Evolutionary conservation across 371 early-diverging fungal genomes (phyloP).

Genomic region (Entomophthora muscae): DNA sequence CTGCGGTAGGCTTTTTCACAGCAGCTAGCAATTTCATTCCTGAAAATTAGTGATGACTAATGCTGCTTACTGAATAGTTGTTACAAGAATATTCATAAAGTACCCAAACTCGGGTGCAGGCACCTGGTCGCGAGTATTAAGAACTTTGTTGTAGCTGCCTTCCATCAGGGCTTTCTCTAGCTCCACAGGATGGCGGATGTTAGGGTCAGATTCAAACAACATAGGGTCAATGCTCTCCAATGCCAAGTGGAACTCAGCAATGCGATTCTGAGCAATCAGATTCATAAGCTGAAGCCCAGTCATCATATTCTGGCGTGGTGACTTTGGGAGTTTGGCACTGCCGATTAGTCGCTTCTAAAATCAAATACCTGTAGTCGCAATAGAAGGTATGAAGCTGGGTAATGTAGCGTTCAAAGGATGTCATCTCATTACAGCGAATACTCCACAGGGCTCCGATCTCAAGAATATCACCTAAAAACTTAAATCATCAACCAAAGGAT

Average conservation of each 20-base stretch:
- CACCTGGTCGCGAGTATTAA: slow-evolving; percentile 69
- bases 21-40: slow-evolving; percentile 87
- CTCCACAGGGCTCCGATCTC: slow-evolving; percentile 84
- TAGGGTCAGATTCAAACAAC: slow-evolving; percentile 53
- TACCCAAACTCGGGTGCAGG: slow-evolving; percentile 78
- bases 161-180: slow-evolving; percentile 90
- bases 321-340: no score
- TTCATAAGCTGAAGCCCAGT: no score
- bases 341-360: no score
- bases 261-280: slow-evolving; percentile 83
- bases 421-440: slow-evolving; percentile 68
- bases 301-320: no score
- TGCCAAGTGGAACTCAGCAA: slow-evolving; percentile 89
- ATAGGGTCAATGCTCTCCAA: slow-evolving; percentile 78
- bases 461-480: slow-evolving; percentile 67
- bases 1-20: slow-evolving; percentile 78
- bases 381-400: no score
- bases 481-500: no score
- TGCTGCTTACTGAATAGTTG: slow-evolving; percentile 61
- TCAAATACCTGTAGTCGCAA: no score
- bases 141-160: slow-evolving; percentile 89
- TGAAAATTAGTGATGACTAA: slow-evolving; percentile 12
- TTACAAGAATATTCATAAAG: slow-evolving; percentile 83
- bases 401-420: no score
- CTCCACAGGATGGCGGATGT: slow-evolving; percentile 78